phyloP scores from a whole-genome alignment of 192 early-diverging fungal genomes.

The Cladochytrium replicatum region DNA sequence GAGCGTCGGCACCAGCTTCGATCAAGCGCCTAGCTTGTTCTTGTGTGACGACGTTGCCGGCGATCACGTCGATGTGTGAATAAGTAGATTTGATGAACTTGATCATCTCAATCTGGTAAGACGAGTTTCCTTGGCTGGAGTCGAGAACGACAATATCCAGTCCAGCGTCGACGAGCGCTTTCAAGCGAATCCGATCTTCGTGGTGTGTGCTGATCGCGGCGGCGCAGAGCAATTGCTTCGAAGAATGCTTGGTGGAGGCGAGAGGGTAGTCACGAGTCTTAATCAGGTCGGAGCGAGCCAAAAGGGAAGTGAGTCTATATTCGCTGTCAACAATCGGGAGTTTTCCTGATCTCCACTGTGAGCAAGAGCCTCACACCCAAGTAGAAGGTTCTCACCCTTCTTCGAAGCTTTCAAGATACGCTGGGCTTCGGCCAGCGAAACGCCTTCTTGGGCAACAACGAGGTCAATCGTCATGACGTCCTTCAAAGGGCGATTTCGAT shows the following conservation, averaged over 20 bases:
- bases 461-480: conserved; percentile 87
- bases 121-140: conserved; percentile 92
- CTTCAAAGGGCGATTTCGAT: conserved; percentile 50
- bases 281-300: conserved; percentile 89
- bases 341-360: conserved; percentile 36
- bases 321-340: conserved; percentile 84
- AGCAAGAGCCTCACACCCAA: too few relatives aligned
- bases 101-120: conserved; percentile 93
- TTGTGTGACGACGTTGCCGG: conserved; percentile 94
- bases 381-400: conserved; percentile 56
- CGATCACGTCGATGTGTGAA: conserved; percentile 76
- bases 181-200: conserved; percentile 76
- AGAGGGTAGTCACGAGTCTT: conserved; percentile 94
- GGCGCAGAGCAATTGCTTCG: conserved; percentile 88
- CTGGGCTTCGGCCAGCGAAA: conserved; percentile 86
- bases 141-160: conserved; percentile 95
- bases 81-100: conserved; percentile 82
- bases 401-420: conserved; percentile 73
- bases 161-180: conserved; percentile 81
- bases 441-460: conserved; percentile 73
- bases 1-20: conserved; percentile 86
- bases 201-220: conserved; percentile 88
- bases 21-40: conserved; percentile 89
- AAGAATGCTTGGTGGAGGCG: conserved; percentile 68
- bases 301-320: conserved; percentile 76